Evolutionary conservation across 2,329 filamentous ascomycete genomes (phyloP).

Genomic region (Fusarium armeniacum): DNA sequence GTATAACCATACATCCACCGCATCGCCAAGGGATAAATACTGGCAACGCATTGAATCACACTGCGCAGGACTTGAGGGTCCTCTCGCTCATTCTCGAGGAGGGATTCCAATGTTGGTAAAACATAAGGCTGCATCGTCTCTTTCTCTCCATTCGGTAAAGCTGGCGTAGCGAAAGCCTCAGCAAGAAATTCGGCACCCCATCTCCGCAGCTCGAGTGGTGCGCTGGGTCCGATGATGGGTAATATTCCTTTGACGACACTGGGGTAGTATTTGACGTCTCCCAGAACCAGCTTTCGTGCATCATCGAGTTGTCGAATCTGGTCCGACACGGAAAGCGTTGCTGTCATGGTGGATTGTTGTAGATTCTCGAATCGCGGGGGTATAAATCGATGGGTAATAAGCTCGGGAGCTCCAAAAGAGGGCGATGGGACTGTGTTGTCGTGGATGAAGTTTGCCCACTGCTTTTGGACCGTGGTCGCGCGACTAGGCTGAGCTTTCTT

Average conservation of each 20-base stretch:
- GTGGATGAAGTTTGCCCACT: constrained; percentile 40
- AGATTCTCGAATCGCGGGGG: constrained; percentile 22
- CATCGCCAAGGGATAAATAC: constrained; percentile 92
- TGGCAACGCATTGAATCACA: constrained; percentile 88
- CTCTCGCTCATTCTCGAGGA: constrained; percentile 79
- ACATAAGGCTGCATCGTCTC: constrained; percentile 82
- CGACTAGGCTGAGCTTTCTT: constrained; percentile 52
- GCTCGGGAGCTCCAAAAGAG: constrained; percentile 29
- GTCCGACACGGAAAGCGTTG: constrained; percentile 73
- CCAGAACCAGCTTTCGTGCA: constrained; percentile 89
- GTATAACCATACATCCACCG: constrained; percentile 86
- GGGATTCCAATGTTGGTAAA: constrained; percentile 79
- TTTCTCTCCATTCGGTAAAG: constrained; percentile 82
- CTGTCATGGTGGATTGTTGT: constrained; percentile 61
- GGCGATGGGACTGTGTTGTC: constrained; percentile 23
- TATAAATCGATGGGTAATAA: constrained; percentile 5
- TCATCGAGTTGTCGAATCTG: constrained; percentile 90
- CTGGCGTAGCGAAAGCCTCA: constrained; percentile 95
- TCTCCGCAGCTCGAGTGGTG: constrained; percentile 85
- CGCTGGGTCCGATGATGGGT: constrained; percentile 85
- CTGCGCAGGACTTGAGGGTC: constrained; percentile 87
- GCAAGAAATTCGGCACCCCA: constrained; percentile 98
- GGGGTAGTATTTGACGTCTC: constrained; percentile 88
- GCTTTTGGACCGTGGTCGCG: constrained; percentile 49
- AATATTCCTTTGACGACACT: constrained; percentile 93